Evolutionary conservation across 192 early-diverging fungal species (phyloP).

Genomic region (Coemansia furcata): DNA sequence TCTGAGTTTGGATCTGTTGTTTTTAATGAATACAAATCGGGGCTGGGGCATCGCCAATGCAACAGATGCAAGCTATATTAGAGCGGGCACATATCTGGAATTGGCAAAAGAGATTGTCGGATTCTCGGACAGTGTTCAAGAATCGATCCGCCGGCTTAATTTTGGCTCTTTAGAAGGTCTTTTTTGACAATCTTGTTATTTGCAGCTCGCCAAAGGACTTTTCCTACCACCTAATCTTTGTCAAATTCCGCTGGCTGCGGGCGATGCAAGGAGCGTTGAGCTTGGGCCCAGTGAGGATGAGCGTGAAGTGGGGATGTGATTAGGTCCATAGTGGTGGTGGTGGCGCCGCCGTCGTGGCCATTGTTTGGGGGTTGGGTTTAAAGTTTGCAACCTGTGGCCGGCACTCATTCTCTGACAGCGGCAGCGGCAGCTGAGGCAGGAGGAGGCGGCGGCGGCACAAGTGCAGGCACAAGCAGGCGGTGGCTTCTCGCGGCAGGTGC

Average conservation of each 20-base stretch:
- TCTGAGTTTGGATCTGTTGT: constrained; percentile 2
- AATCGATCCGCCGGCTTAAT: constrained; percentile 4
- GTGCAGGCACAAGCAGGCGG: neutral
- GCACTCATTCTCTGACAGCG: neutral
- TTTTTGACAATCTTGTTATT: neutral
- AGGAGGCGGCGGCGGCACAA: neutral
- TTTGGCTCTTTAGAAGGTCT: neutral
- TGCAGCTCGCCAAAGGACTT: neutral
- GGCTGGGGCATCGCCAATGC: neutral
- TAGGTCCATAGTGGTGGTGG: neutral
- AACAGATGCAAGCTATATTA: neutral
- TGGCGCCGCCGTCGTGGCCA: neutral
- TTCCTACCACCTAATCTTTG: neutral
- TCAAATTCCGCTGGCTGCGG: neutral
- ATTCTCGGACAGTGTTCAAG: constrained; percentile 5
- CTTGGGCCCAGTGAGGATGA: neutral
- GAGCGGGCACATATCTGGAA: neutral
- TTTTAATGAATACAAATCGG: neutral
- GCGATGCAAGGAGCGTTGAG: neutral
- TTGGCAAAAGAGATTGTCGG: neutral
- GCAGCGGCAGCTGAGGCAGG: neutral
- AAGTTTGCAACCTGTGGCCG: neutral
- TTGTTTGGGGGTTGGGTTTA: neutral
- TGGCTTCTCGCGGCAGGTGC: neutral
- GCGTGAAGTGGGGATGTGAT: neutral